Percentiles rank a stretch among this genome's conserved stretches.
Conservation (phyloP, 2,329 filamentous ascomycete genomes). For the Colletotrichum shisoi region DNA sequence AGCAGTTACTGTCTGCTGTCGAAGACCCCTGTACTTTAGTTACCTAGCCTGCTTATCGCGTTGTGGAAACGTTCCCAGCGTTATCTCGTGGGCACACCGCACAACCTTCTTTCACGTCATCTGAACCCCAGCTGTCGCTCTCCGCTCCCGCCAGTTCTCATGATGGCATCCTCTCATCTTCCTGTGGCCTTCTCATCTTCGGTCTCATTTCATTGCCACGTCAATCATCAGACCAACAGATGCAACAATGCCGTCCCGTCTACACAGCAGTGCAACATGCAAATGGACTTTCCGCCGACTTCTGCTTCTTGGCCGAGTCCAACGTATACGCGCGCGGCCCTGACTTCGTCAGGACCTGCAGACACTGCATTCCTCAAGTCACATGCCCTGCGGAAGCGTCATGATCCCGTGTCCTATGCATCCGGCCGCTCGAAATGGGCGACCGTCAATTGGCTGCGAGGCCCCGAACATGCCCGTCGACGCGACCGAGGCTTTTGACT, state of each 20-base stretch:
- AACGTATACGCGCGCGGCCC: not conserved
- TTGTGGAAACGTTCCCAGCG: no score
- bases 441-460: constrained; percentile 5
- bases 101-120: no score
- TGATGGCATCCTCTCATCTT: not conserved
- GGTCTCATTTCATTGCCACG: not conserved
- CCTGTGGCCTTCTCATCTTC: not conserved
- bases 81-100: no score
- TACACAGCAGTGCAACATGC: not conserved
- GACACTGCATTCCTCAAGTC: constrained; percentile 8
- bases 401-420: not conserved
- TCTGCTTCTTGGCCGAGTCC: not conserved
- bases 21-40: no score
- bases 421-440: not conserved
- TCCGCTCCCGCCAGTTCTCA: no score
- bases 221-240: not conserved
- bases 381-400: not conserved
- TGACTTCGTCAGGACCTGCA: not conserved
- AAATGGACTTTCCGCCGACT: not conserved
- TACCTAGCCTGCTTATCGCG: no score
- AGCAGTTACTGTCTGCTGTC: no score
- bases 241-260: not conserved
- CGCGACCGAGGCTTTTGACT: not conserved
- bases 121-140: no score
- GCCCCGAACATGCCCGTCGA: constrained; percentile 4